Evolutionary conservation across 2,329 filamentous ascomycete species (phyloP), one percentile per base, ranked within the genome.

Genomic region (Stagonosporopsis tanaceti): DNA sequence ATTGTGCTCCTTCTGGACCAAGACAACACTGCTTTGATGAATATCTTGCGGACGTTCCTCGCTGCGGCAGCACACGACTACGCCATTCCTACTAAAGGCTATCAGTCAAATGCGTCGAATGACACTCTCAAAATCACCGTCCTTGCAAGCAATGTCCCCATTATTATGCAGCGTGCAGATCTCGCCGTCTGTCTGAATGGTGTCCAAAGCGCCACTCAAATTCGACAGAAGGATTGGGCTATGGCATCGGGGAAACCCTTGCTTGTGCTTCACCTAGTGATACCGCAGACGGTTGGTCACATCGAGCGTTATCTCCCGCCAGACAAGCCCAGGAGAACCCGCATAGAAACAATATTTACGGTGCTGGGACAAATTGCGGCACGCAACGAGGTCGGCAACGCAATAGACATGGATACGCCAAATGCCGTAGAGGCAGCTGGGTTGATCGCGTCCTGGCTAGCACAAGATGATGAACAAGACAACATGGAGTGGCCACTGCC

Each of bases 281-380:
- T 80, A 30, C 77, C 78, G 1, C 66, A 71, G 35, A 73, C 78
- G 0, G 64, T 80, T 4, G 77, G 80, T 52, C 80, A 82, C 60
- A 75, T 81, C 46, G 75, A 80, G 51, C 71, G 71, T 9, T 80
- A 76, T 47, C 54, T 81, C 5, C 60, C 64, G 3, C 24, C 61
- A 11, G 59, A 57, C 1, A 28, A 69, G 7, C 55, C 65, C 14
- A 48, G 57, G 7, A 55, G 55, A 8, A 62, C 70, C 6, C 70
- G 70, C 6, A 58, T 78, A 17, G 72, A 75, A 32, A 72, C 77
- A 3, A 69, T 79, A 2, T 47, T 81, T 2, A 73, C 71, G 17
- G 74, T 72, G n/a, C 62, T 77, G 12, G 64, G 69, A 2, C 46
- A 45, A n/a, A 46, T 53, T 8, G 70, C 77, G 44, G 62, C 77